Conservation (phyloP, 208 protist genomes). For the Trichomonas vaginalis region DNA sequence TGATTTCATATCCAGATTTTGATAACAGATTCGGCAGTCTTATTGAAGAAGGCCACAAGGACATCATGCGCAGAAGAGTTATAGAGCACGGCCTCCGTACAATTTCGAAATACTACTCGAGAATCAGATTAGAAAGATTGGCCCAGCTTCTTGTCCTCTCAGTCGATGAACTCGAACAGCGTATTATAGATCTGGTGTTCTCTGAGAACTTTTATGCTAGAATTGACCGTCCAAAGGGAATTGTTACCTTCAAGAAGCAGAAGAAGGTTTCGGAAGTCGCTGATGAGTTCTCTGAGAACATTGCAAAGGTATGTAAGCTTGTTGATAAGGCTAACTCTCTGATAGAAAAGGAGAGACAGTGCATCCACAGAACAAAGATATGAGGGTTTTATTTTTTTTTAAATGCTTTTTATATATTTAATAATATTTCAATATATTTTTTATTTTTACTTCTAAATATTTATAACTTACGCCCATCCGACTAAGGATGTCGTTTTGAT, state of each 20-base stretch:
- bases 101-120: background rate
- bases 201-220: background rate
- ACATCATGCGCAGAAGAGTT: background rate
- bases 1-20: background rate
- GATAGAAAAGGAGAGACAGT: background rate
- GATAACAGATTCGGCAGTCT: background rate
- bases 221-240: background rate
- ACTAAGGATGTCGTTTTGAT: too few relatives aligned
- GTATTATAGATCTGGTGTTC: background rate
- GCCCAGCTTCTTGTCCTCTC: background rate
- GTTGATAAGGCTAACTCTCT: background rate
- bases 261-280: background rate
- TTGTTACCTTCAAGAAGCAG: slow-evolving; percentile 9
- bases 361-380: background rate
- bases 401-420: background rate
- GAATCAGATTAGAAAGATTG: background rate
- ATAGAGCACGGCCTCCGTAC: background rate
- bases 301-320: background rate
- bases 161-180: background rate
- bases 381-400: background rate
- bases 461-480: too few relatives aligned
- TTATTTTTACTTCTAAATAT: background rate
- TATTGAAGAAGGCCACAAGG: background rate
- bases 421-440: background rate
- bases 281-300: background rate